phyloP scores from a whole-genome alignment of 2,329 filamentous ascomycete species.

The Aureobasidium sp. region DNA sequence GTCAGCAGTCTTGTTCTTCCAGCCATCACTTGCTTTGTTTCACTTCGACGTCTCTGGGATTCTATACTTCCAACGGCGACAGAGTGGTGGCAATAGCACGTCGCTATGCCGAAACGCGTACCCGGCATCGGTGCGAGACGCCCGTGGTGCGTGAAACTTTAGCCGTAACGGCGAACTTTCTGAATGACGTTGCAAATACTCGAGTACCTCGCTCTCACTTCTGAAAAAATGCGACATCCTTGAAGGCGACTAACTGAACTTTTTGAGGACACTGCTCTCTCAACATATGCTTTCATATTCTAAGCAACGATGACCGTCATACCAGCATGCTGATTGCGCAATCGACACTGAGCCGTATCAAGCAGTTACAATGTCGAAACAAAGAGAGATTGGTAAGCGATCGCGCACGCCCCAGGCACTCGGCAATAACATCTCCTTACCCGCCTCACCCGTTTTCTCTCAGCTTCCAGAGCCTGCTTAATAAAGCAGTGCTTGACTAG shows the following conservation, averaged over 20 bases:
- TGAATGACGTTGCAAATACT: neutral
- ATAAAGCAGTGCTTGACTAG: constrained; percentile 11
- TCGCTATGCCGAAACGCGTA: neutral
- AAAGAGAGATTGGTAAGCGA: constrained; percentile 12
- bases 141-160: neutral
- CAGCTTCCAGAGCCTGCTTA: constrained; percentile 6
- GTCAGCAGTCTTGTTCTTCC: neutral
- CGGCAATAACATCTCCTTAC: neutral
- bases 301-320: no score
- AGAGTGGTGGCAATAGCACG: neutral
- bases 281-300: neutral
- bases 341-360: neutral
- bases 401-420: neutral
- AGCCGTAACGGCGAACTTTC: constrained; percentile 1
- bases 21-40: neutral
- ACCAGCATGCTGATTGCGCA: neutral
- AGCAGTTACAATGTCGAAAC: neutral
- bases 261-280: no score
- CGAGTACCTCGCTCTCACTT: neutral
- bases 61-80: neutral
- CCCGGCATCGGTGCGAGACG: neutral
- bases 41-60: neutral
- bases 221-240: neutral
- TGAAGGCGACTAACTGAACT: neutral
- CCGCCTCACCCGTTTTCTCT: constrained; percentile 5